Evolutionary conservation across 805 yeast genomes (phyloP).

Genomic region (Myxozyma melibiosi): DNA sequence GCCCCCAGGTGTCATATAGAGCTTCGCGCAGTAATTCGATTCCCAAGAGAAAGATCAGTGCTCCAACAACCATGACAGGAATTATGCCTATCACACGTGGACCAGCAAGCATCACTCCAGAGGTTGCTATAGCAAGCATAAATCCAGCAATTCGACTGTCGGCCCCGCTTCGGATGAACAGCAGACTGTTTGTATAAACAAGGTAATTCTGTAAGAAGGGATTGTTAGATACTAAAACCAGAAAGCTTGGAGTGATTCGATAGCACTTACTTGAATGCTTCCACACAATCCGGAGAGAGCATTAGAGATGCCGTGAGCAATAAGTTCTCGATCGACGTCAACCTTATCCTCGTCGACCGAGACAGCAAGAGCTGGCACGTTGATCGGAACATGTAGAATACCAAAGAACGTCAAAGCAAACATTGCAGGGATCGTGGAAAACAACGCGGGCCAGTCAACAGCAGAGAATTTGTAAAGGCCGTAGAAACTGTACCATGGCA

Average conservation of each 20-base stretch:
- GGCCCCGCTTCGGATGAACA: slow-evolving; percentile 94
- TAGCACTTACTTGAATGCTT: slow-evolving; percentile 60
- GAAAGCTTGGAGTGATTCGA: neutral
- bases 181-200: slow-evolving; percentile 90
- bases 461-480: slow-evolving; percentile 63
- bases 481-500: slow-evolving; percentile 90
- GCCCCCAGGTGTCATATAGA: slow-evolving; percentile 77
- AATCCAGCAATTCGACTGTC: slow-evolving; percentile 86
- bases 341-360: slow-evolving; percentile 75
- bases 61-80: slow-evolving; percentile 95
- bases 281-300: slow-evolving; percentile 81
- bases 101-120: slow-evolving; percentile 78
- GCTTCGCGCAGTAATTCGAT: slow-evolving; percentile 89
- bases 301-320: slow-evolving; percentile 94
- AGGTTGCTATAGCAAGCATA: slow-evolving; percentile 82
- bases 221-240: neutral
- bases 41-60: slow-evolving; percentile 86
- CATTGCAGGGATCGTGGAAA: slow-evolving; percentile 85
- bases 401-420: slow-evolving; percentile 95
- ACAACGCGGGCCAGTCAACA: slow-evolving; percentile 75
- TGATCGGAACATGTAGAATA: slow-evolving; percentile 92
- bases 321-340: slow-evolving; percentile 88
- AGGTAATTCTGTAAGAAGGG: slow-evolving; percentile 72
- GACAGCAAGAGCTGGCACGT: slow-evolving; percentile 95
- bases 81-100: slow-evolving; percentile 92